Conservation (phyloP, 495 filamentous ascomycete genomes). For the Margaritispora aquatica region DNA sequence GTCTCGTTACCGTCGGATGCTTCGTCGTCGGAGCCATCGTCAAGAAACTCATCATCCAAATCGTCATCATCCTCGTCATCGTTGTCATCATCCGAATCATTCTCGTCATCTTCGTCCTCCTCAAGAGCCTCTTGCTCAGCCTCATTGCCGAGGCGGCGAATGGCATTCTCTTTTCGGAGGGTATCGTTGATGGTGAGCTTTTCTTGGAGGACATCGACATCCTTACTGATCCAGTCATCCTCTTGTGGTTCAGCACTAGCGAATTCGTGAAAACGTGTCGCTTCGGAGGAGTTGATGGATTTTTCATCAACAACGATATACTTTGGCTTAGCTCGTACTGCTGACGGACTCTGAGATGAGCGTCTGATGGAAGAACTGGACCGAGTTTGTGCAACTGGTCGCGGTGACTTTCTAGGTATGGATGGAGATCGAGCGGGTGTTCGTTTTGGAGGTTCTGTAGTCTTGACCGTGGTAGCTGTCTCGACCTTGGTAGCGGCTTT, state of each 20-base stretch:
- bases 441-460: conserved; percentile 1
- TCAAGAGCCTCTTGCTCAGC: conserved; percentile 79
- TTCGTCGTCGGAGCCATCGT: conserved; percentile 56
- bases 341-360: conserved; percentile 28
- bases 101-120: conserved; percentile 55
- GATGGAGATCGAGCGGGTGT: conserved; percentile 28
- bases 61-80: conserved; percentile 37
- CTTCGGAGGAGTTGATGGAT: conserved; percentile 58
- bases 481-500: conserved; percentile 11
- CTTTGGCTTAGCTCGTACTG: conserved; percentile 27
- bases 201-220: conserved; percentile 47
- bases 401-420: conserved; percentile 32
- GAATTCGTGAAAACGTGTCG: conserved; percentile 86
- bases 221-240: conserved; percentile 78
- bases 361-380: conserved; percentile 32
- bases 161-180: conserved; percentile 80
- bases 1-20: conserved; percentile 78
- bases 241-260: conserved; percentile 73
- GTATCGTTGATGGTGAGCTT: conserved; percentile 86
- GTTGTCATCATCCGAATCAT: conserved; percentile 34
- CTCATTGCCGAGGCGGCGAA: conserved; percentile 82
- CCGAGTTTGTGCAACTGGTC: conserved; percentile 40
- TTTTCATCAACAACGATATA: conserved; percentile 42
- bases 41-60: conserved; percentile 45
- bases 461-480: background rate